Conservation (phyloP, 2,329 filamentous ascomycete genomes). For the Tolypocladium endophyticum region DNA sequence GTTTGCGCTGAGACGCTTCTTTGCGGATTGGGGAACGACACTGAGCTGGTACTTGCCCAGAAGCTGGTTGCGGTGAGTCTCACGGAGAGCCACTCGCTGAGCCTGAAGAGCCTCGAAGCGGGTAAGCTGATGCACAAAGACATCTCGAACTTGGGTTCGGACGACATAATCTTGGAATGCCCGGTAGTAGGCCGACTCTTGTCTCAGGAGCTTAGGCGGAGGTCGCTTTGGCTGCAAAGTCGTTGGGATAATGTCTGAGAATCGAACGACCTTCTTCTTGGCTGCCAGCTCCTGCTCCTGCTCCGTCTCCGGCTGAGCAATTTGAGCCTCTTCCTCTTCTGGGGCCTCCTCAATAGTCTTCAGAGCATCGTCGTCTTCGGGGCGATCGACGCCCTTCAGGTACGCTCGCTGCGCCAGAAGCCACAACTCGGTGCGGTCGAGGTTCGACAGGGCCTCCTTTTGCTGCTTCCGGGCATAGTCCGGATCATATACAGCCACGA, state of each 20-base stretch:
- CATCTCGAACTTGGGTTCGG: conserved; percentile 56
- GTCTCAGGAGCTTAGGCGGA: conserved; percentile 39
- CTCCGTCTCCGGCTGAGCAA: conserved; percentile 15
- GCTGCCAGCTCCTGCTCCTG: conserved; percentile 11
- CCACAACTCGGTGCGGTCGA: conserved; percentile 82
- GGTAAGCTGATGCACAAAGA: conserved; percentile 73
- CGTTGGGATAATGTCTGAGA: conserved; percentile 45
- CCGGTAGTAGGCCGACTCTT: conserved; percentile 76
- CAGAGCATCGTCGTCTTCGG: conserved; percentile 22
- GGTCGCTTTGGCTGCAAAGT: conserved; percentile 37
- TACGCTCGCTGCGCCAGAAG: conserved; percentile 73
- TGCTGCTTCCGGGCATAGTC: conserved; percentile 66
- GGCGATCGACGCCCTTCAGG: conserved; percentile 52
- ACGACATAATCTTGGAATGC: conserved; percentile 70
- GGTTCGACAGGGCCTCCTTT: conserved; percentile 57
- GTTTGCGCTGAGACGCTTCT: conserved; percentile 61
- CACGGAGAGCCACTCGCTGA: conserved; percentile 62
- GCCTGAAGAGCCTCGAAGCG: conserved; percentile 85
- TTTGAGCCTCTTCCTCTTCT: conserved; percentile 19
- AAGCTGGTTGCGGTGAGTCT: conserved; percentile 69
- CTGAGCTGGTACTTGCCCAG: conserved; percentile 76
- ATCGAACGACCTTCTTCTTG: conserved; percentile 67
- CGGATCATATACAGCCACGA: conserved; percentile 62
- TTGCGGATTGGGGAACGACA: conserved; percentile 56
- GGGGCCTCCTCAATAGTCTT: conserved; percentile 25